Evolutionary conservation across 2,329 filamentous ascomycete species (phyloP), one percentile per base, ranked within the genome.

Genomic region (Curvularia sp.): DNA sequence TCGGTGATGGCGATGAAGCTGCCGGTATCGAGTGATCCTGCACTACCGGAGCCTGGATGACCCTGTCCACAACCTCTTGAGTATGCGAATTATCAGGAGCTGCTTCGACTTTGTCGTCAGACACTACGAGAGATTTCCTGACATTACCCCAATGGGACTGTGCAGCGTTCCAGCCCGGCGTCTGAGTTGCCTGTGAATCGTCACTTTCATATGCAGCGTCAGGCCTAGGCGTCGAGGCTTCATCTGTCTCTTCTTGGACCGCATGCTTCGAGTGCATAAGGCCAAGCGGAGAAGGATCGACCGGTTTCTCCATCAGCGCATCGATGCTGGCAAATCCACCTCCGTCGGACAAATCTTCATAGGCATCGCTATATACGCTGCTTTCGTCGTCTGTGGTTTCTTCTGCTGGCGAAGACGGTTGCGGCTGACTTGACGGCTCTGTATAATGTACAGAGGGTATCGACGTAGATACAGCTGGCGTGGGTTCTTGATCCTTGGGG

Each of bases 351-450:
- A 89, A 79, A 60, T 92, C 89, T 75, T 93, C 91, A 53, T 89
- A 89, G 1, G 90, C 90, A 75, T 93, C 91, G 63, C 88, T 92
- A 71, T 91, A 93, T 24, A 91, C 83, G 60, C 85, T 88, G 57
- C 71, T 76, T 42, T 74, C 62, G 69, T 79, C 67, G 62, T 78
- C 73, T 13, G 74, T 76, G 4, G 64, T 67, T 2, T 73, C 67
- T 6, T 63, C 66, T 20, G 60, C 53, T 12, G 51, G 39, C 1
- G 46, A 49, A 7, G 55, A 38, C 46, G 59, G 52, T 49, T 55
- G 41, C 26, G 28, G 38, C 49, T 54, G 60, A 15, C 49, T 46
- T 15, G 55, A 50, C 20, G 67, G 53, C 5, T 60, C 49, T 6
- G 55, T 31, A 13, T 43, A 39, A 18, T 58, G 31, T 13, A 43